phyloP scores from a whole-genome alignment of 2,329 filamentous ascomycete genomes.

The Verruconis gallopava region DNA sequence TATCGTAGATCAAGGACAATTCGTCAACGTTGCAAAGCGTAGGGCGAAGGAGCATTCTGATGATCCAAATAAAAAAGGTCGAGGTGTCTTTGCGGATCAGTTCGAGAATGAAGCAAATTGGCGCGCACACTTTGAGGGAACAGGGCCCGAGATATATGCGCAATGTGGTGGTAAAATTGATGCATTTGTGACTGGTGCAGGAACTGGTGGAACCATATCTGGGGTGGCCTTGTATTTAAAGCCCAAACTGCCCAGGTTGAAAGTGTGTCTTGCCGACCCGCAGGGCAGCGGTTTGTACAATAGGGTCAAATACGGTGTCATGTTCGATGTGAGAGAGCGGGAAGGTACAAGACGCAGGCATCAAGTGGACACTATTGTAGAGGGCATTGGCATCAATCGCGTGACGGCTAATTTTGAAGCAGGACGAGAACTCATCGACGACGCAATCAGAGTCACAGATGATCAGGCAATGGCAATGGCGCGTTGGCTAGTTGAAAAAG shows the following conservation, averaged over 20 bases:
- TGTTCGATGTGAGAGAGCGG: conserved; percentile 80
- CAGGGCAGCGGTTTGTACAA: conserved; percentile 91
- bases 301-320: conserved; percentile 81
- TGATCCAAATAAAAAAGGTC: conserved; percentile 44
- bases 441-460: conserved; percentile 80
- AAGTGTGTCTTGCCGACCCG: conserved; percentile 69
- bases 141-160: conserved; percentile 76
- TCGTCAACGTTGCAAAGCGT: conserved; percentile 77
- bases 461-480: conserved; percentile 86
- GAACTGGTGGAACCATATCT: conserved; percentile 85
- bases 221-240: conserved; percentile 79
- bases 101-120: conserved; percentile 90
- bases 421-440: conserved; percentile 74
- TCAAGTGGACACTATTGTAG: conserved; percentile 92
- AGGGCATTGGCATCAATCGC: conserved; percentile 90
- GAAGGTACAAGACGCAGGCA: conserved; percentile 81
- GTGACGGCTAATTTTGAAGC: conserved; percentile 89
- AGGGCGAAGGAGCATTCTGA: conserved; percentile 63
- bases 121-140: conserved; percentile 66
- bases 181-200: conserved; percentile 85
- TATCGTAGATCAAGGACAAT: conserved; percentile 87
- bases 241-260: conserved; percentile 48
- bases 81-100: conserved; percentile 89
- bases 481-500: conserved; percentile 88
- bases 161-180: conserved; percentile 66